phyloP scores from a whole-genome alignment of 805 yeast genomes.

The Ogataea paraovalis region DNA sequence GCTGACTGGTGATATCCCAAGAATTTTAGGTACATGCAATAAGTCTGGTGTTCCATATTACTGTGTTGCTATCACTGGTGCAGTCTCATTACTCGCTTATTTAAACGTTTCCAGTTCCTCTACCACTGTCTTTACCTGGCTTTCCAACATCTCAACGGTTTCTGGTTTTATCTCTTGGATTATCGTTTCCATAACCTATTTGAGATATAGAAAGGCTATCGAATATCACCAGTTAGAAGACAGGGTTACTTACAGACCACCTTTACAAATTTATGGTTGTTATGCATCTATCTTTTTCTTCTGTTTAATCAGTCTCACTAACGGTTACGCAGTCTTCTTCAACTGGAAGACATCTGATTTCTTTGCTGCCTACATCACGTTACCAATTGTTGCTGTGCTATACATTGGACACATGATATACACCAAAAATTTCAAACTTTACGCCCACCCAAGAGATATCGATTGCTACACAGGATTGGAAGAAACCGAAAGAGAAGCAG shows the following conservation, averaged over 20 bases:
- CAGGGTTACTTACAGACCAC: constrained; percentile 55
- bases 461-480: constrained; percentile 62
- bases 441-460: constrained; percentile 51
- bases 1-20: constrained; percentile 37
- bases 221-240: constrained; percentile 46
- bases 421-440: constrained; percentile 41
- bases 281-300: constrained; percentile 47
- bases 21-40: constrained; percentile 33
- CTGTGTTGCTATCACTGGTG: constrained; percentile 40
- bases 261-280: constrained; percentile 54
- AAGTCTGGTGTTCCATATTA: constrained; percentile 56
- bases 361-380: constrained; percentile 62
- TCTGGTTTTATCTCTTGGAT: constrained; percentile 68
- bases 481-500: constrained; percentile 53
- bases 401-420: constrained; percentile 56
- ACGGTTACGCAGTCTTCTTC: constrained; percentile 61
- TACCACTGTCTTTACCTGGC: constrained; percentile 57
- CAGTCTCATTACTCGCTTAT: constrained; percentile 46
- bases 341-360: constrained; percentile 48
- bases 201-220: constrained; percentile 65
- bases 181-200: constrained; percentile 46
- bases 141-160: constrained; percentile 62
- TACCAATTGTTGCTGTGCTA: constrained; percentile 50
- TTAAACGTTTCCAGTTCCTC: constrained; percentile 53
- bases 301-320: constrained; percentile 55